These are phyloP conservation scores for Pseudogymnoascus destructans DNA, from an alignment of 2,329 filamentous ascomycete species.

Conservation along the genomic window DNA sequence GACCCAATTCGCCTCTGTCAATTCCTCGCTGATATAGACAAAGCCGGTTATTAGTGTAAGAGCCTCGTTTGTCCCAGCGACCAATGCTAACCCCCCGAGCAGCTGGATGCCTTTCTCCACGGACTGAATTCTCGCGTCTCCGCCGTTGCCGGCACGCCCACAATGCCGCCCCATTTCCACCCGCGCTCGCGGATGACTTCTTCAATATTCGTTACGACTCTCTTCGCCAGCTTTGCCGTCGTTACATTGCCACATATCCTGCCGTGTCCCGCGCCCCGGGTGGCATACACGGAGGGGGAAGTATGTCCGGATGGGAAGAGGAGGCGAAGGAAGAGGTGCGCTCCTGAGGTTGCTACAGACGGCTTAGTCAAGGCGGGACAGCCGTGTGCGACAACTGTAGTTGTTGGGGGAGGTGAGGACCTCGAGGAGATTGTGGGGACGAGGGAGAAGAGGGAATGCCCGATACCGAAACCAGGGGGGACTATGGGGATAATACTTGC, in stretches of 20 bases:
- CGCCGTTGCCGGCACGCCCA: conserved; percentile 15
- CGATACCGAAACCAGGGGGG: conserved; percentile 79
- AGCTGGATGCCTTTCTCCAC: conserved; percentile 8
- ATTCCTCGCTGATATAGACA: background rate
- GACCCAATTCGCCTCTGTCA: background rate
- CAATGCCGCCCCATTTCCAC: conserved; percentile 76
- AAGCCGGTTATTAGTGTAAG: background rate
- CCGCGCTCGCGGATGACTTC: conserved; percentile 87
- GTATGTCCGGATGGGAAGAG: conserved; percentile 29
- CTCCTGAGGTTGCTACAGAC: conserved; percentile 18
- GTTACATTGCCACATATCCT: conserved; percentile 82
- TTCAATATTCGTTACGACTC: conserved; percentile 86
- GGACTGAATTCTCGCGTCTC: conserved; percentile 5
- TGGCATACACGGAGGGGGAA: conserved; percentile 56
- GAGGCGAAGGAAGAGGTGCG: conserved; percentile 35
- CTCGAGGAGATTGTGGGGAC: conserved; percentile 32
- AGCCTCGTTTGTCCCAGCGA: background rate
- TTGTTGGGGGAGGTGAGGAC: conserved; percentile 27
- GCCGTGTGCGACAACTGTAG: background rate
- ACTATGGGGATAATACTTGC: conserved; percentile 64
- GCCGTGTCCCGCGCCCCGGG: conserved; percentile 74
- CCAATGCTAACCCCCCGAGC: background rate
- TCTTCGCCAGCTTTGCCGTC: conserved; percentile 80
- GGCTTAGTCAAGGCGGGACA: conserved; percentile 19
- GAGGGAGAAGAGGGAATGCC: conserved; percentile 56